Conservation (phyloP, 192 early-diverging fungal genomes). For the Mortierella antarctica region DNA sequence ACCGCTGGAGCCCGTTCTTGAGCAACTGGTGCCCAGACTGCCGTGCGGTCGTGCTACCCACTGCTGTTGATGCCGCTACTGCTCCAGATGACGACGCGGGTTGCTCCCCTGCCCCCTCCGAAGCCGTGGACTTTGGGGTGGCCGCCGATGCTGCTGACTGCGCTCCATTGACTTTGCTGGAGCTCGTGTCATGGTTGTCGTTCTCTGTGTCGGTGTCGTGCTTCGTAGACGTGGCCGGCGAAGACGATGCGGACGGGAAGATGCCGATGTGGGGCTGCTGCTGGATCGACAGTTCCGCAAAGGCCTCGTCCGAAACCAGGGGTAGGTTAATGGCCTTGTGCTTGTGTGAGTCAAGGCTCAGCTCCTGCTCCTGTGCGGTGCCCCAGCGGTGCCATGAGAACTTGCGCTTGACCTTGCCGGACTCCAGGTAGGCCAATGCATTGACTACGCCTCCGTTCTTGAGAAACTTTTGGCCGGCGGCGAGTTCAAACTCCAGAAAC, state of each 20-base stretch:
- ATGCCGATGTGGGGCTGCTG: conserved; percentile 2
- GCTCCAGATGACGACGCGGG: background rate
- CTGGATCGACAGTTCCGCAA: background rate
- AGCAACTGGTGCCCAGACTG: background rate
- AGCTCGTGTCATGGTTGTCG: conserved; percentile 5
- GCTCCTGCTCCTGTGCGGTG: conserved; percentile 35
- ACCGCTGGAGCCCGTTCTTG: conserved; percentile 37
- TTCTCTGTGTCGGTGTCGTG: conserved; percentile 20
- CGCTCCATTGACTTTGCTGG: background rate
- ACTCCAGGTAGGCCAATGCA: conserved; percentile 37
- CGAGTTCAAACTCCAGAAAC: conserved; percentile 39
- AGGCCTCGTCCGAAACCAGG: conserved; percentile 36
- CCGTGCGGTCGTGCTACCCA: background rate
- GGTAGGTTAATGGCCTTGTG: conserved; percentile 37
- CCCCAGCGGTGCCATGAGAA: conserved; percentile 52
- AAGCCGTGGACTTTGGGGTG: background rate
- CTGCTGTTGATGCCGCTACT: background rate
- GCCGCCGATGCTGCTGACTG: background rate
- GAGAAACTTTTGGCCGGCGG: conserved; percentile 49
- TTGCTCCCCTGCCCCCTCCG: too few relatives aligned
- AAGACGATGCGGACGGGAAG: conserved; percentile 10
- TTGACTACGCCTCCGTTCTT: conserved; percentile 50
- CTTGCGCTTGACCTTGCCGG: conserved; percentile 49
- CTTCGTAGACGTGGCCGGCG: conserved; percentile 28
- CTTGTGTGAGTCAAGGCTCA: conserved; percentile 31